Percentiles rank a stretch among this genome's conserved stretches.
These are phyloP conservation scores for Diutina ranongensis DNA, from an alignment of 1,139 yeast species.

Conservation along the genomic window DNA sequence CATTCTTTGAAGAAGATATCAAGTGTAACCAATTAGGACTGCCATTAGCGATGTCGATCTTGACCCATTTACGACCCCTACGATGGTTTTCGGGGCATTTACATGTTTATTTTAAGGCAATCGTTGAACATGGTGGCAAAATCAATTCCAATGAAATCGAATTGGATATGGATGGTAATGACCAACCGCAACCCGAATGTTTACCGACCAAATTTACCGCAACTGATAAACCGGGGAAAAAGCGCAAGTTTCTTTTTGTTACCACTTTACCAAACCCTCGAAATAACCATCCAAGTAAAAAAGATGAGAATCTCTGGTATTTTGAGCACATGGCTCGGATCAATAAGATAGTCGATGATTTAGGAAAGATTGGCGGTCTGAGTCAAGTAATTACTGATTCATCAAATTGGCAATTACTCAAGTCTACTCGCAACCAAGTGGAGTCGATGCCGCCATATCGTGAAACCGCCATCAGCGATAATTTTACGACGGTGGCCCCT, in stretches of 20 bases:
- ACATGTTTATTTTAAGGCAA: slow-evolving; percentile 65
- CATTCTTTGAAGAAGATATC: slow-evolving; percentile 58
- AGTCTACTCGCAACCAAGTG: not conserved
- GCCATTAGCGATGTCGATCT: slow-evolving; percentile 50
- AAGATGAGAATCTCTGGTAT: slow-evolving; percentile 18
- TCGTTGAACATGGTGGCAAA: slow-evolving; percentile 12
- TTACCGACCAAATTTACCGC: slow-evolving; percentile 56
- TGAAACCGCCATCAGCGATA: not conserved
- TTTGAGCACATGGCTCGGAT: slow-evolving; percentile 39
- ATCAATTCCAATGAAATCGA: slow-evolving; percentile 24
- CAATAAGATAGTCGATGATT: slow-evolving; percentile 12
- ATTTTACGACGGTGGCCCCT: not conserved
- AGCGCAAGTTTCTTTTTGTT: slow-evolving; percentile 40
- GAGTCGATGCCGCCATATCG: not conserved
- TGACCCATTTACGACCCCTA: slow-evolving; percentile 45
- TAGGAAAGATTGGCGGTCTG: not conserved
- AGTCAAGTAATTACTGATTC: no score
- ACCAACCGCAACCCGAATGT: not conserved
- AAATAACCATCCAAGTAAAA: slow-evolving; percentile 16
- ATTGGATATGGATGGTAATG: slow-evolving; percentile 20
- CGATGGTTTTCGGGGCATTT: slow-evolving; percentile 88
- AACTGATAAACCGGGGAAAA: slow-evolving; percentile 71
- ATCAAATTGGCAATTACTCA: no score
- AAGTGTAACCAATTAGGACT: slow-evolving; percentile 56
- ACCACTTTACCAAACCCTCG: no score